phyloP scores from a whole-genome alignment of 2,329 filamentous ascomycete species.

The Penicillium sp. region DNA sequence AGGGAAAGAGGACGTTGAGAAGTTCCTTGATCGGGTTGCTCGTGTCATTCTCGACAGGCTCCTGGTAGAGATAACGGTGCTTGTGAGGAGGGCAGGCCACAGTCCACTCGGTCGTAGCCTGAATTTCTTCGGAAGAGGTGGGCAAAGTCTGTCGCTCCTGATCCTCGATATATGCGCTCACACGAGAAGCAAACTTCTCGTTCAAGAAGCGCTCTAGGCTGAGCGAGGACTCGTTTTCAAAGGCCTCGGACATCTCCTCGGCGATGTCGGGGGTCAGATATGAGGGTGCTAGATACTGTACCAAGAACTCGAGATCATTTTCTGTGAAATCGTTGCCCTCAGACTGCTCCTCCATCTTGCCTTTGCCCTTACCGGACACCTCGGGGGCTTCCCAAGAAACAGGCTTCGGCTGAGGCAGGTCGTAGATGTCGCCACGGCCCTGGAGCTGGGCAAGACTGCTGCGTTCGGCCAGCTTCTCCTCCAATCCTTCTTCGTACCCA shows the following conservation, averaged over 20 bases:
- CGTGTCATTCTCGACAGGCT: slow-evolving; percentile 48
- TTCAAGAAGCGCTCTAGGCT: slow-evolving; percentile 78
- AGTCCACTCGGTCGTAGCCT: slow-evolving; percentile 65
- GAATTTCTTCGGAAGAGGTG: slow-evolving; percentile 57
- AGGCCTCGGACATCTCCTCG: slow-evolving; percentile 77
- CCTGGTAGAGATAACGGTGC: slow-evolving; percentile 85
- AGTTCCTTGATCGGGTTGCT: slow-evolving; percentile 70
- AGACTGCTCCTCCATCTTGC: slow-evolving; percentile 53
- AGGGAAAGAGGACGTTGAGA: slow-evolving; percentile 80
- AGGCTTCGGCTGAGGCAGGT: slow-evolving; percentile 70
- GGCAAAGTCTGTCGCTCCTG: slow-evolving; percentile 59
- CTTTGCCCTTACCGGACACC: slow-evolving; percentile 42
- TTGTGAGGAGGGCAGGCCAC: slow-evolving; percentile 91
- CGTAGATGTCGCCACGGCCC: slow-evolving; percentile 87
- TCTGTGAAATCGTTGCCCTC: slow-evolving; percentile 67
- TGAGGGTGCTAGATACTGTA: slow-evolving; percentile 85
- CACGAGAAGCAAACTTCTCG: slow-evolving; percentile 71
- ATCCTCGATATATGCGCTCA: slow-evolving; percentile 72
- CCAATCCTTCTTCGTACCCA: slow-evolving; percentile 83
- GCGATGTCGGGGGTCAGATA: slow-evolving; percentile 92
- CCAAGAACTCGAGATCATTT: slow-evolving; percentile 82
- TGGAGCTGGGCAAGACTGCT: slow-evolving; percentile 92
- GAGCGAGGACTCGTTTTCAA: slow-evolving; percentile 81
- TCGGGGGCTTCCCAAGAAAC: slow-evolving; percentile 47
- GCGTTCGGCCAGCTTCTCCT: slow-evolving; percentile 84